phyloP scores from a whole-genome alignment of 2,329 filamentous ascomycete species.

The Neonectria hederae region DNA sequence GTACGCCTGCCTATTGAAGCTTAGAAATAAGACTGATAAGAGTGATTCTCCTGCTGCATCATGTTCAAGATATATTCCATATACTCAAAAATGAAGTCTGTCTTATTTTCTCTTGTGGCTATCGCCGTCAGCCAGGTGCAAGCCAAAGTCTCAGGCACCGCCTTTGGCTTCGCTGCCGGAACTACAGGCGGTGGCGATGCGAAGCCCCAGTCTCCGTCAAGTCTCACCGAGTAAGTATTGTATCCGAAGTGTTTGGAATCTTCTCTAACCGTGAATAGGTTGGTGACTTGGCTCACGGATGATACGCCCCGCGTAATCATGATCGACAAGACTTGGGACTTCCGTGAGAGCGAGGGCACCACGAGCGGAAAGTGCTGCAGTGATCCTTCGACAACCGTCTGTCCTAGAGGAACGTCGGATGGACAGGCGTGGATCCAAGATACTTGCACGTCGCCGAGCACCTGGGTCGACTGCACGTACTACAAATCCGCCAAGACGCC shows the following conservation, averaged over 20 bases:
- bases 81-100: conserved; percentile 20
- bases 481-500: conserved; percentile 60
- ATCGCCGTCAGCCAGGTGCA: conserved; percentile 1
- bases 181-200: conserved; percentile 68
- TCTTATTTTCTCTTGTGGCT: conserved; percentile 3
- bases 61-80: not conserved
- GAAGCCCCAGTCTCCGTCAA: conserved; percentile 61
- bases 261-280: not conserved
- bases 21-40: not conserved
- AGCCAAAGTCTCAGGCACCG: conserved; percentile 46
- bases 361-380: conserved; percentile 62
- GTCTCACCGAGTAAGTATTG: conserved; percentile 60
- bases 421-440: conserved; percentile 41
- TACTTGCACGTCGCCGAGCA: conserved; percentile 64
- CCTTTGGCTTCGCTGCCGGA: conserved; percentile 56
- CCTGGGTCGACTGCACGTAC: conserved; percentile 54
- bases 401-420: conserved; percentile 6
- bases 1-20: not conserved
- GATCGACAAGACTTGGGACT: conserved; percentile 64
- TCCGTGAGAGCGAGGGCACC: conserved; percentile 62
- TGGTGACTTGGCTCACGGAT: conserved; percentile 61
- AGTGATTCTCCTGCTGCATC: not conserved
- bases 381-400: conserved; percentile 52
- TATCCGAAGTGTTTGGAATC: not conserved
- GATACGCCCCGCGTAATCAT: conserved; percentile 64